phyloP scores from a whole-genome alignment of 768 basidiomycete species.

The Floccularia luteovirens region DNA sequence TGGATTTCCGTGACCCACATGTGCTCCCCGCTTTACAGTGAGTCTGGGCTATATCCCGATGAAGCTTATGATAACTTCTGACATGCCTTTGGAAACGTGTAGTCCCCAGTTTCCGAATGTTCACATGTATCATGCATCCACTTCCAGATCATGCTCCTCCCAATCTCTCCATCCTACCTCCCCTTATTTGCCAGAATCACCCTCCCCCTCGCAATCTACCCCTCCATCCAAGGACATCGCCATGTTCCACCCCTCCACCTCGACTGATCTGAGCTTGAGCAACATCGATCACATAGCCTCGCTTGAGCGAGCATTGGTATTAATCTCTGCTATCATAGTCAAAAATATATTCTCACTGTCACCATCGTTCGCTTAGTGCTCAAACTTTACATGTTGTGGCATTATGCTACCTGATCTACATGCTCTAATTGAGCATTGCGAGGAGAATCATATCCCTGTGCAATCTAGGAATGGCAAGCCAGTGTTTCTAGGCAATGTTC shows the following conservation, averaged over 20 bases:
- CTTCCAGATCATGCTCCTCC: not conserved
- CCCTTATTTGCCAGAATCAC: not conserved
- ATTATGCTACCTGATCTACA: slow-evolving; percentile 37
- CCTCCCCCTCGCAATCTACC: not conserved
- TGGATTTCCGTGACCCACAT: slow-evolving; percentile 3
- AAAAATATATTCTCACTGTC: not conserved
- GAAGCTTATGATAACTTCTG: slow-evolving; percentile 3
- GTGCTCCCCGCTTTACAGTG: not conserved
- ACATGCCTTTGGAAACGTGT: slow-evolving; percentile 4
- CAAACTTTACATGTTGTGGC: slow-evolving; percentile 42
- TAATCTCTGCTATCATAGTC: slow-evolving; percentile 6
- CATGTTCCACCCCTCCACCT: not conserved
- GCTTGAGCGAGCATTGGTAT: slow-evolving; percentile 19
- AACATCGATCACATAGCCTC: slow-evolving; percentile 18
- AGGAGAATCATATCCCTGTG: slow-evolving; percentile 24
- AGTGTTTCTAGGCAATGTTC: slow-evolving; percentile 17
- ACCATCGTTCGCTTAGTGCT: slow-evolving; percentile 12
- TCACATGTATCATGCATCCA: not conserved
- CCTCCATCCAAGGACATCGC: not conserved
- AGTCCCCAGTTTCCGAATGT: not conserved
- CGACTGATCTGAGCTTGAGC: not conserved
- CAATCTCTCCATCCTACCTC: not conserved
- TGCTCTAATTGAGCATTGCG: slow-evolving; percentile 43
- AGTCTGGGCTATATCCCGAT: slow-evolving; percentile 1
- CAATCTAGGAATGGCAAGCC: slow-evolving; percentile 20